A percentile compares a stretch with the other conserved stretches of the same genome.
Conservation (phyloP, 768 basidiomycete genomes). For the Naematelia encephala region DNA sequence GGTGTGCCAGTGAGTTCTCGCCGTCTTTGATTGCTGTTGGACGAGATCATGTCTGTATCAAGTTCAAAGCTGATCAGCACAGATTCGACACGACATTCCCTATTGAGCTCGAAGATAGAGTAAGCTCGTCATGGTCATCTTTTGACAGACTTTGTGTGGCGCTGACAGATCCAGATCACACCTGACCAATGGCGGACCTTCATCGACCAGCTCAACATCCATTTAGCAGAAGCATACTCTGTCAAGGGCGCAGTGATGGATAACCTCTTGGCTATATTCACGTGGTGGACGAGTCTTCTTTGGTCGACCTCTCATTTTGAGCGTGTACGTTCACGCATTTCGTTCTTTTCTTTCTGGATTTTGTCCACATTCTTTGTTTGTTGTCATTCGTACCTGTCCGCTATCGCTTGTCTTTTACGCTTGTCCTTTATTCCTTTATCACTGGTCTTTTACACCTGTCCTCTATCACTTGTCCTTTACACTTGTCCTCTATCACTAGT, state of each 20-base stretch:
- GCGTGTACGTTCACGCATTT: constrained; percentile 63
- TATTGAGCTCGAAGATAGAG: constrained; percentile 86
- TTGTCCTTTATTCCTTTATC: neutral
- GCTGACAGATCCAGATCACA: constrained; percentile 64
- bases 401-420: neutral
- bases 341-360: too few species aligned
- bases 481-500: too few species aligned
- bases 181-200: constrained; percentile 86
- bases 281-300: constrained; percentile 73
- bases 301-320: constrained; percentile 73
- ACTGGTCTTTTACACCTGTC: neutral
- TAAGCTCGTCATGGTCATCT: constrained; percentile 52
- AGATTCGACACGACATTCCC: constrained; percentile 81
- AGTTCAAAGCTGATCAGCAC: neutral
- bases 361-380: too few species aligned
- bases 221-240: constrained; percentile 82
- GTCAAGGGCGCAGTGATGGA: constrained; percentile 68
- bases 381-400: too few species aligned
- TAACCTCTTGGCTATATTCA: constrained; percentile 73
- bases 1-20: constrained; percentile 63
- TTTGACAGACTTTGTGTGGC: constrained; percentile 2
- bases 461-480: too few species aligned
- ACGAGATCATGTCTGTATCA: neutral
- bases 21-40: neutral
- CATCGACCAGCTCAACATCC: constrained; percentile 84